Evolutionary conservation across 202 grass and related monocot genomes (phyloP).

Genomic region (Setaria italica): DNA sequence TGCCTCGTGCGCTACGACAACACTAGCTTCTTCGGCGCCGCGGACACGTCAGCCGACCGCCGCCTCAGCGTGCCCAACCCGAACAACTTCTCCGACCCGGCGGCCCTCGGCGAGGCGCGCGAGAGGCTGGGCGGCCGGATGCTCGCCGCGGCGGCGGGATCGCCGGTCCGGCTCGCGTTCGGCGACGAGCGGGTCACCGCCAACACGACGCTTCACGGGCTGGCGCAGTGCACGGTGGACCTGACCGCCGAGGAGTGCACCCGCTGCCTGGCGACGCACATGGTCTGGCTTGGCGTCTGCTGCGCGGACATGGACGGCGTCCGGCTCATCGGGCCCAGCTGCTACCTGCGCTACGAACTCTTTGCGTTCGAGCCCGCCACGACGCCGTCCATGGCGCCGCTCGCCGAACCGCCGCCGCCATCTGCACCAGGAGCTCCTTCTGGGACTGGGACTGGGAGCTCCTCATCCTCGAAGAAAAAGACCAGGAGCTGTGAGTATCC

Average conservation of each 20-base stretch:
- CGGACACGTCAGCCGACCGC: no score
- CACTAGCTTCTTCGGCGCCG: no score
- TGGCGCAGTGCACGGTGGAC: conserved; percentile 40
- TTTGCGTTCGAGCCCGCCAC: conserved; percentile 7
- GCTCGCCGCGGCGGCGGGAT: neutral
- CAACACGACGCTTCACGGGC: conserved; percentile 36
- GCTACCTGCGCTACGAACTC: conserved; percentile 45
- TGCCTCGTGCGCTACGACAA: no score
- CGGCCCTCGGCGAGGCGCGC: neutral
- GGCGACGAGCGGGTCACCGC: conserved; percentile 11
- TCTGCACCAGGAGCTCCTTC: neutral
- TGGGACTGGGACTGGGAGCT: no score
- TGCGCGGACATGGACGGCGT: conserved; percentile 37
- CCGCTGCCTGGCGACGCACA: conserved; percentile 26
- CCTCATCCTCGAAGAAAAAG: neutral
- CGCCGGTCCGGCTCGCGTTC: neutral
- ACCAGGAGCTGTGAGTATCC: conserved; percentile 32
- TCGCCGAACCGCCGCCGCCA: neutral
- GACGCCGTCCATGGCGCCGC: conserved; percentile 26
- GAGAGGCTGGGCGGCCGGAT: neutral
- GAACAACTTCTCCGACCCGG: conserved; percentile 36
- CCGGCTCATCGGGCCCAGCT: conserved; percentile 36
- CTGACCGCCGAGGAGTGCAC: conserved; percentile 30
- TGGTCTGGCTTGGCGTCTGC: conserved; percentile 29
- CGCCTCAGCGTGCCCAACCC: conserved; percentile 17